phyloP scores from a whole-genome alignment of 176 grass and related monocot species.

The Carex littledalei region DNA sequence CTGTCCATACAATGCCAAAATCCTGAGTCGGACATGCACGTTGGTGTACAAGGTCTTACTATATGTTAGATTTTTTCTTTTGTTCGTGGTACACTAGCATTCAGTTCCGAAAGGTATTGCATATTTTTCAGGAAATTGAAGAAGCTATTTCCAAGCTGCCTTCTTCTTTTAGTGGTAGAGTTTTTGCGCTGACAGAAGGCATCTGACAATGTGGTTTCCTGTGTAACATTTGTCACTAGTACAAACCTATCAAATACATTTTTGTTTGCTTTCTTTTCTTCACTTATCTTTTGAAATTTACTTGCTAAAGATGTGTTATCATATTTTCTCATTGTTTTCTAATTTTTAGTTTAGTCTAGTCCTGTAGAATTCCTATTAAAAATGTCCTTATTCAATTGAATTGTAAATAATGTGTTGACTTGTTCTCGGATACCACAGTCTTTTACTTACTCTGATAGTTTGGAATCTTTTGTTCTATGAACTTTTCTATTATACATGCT shows the following conservation, averaged over 20 bases:
- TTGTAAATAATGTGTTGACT: neutral
- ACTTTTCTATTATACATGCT: no score
- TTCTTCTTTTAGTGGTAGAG: constrained; percentile 42
- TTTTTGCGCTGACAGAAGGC: constrained; percentile 62
- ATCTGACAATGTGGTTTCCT: constrained; percentile 27
- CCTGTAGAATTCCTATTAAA: neutral
- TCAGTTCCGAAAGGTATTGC: neutral
- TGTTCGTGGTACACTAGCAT: constrained; percentile 7
- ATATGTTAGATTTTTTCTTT: neutral
- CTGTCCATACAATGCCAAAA: neutral
- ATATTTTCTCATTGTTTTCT: neutral
- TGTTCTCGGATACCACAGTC: neutral
- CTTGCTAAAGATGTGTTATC: neutral
- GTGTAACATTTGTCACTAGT: neutral
- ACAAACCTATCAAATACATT: neutral
- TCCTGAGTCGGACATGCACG: neutral
- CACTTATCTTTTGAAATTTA: neutral
- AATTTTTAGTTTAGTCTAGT: neutral
- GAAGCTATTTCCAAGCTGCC: constrained; percentile 47
- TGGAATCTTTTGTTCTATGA: no score
- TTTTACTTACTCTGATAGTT: neutral
- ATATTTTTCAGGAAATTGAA: constrained; percentile 63
- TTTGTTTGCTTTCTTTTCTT: neutral
- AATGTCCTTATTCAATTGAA: neutral
- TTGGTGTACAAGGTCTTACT: neutral